These are phyloP conservation scores for Tetracladium maxilliforme DNA, from an alignment of 2,329 filamentous ascomycete species.

Conservation along the genomic window DNA sequence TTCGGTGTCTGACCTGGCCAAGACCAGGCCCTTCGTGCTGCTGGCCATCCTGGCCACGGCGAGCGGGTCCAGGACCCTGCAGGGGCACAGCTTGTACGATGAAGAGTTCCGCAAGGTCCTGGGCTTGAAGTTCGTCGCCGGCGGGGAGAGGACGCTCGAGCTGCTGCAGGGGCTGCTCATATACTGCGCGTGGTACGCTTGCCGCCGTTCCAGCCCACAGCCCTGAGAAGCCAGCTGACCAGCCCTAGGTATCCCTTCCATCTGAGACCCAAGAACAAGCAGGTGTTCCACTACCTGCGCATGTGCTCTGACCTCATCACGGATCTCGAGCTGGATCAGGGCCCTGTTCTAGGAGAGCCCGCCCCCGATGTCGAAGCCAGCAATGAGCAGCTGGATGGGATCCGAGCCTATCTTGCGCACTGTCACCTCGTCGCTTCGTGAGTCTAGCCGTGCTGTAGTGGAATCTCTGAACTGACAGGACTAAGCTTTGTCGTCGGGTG, in stretches of 20 bases:
- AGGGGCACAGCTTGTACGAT: slow-evolving; percentile 37
- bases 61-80: slow-evolving; percentile 29
- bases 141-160: slow-evolving; percentile 40
- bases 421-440: slow-evolving; percentile 27
- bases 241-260: slow-evolving; percentile 37
- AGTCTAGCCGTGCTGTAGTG: no score
- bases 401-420: slow-evolving; percentile 29
- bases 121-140: slow-evolving; percentile 39
- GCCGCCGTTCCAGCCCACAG: no score
- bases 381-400: slow-evolving; percentile 20
- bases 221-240: no score
- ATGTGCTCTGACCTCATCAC: slow-evolving; percentile 34
- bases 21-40: slow-evolving; percentile 33
- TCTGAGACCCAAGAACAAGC: slow-evolving; percentile 32
- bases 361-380: slow-evolving; percentile 6
- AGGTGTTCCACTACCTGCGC: slow-evolving; percentile 31
- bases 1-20: slow-evolving; percentile 27
- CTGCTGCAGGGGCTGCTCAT: slow-evolving; percentile 40
- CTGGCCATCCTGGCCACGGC: slow-evolving; percentile 36
- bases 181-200: slow-evolving; percentile 40
- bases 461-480: no score
- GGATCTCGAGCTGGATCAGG: slow-evolving; percentile 33
- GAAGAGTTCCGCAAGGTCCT: slow-evolving; percentile 41
- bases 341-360: slow-evolving; percentile 12
- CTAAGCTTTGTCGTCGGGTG: no score